Conservation (phyloP, 768 basidiomycete species). For the Cubamyces lactineus region DNA sequence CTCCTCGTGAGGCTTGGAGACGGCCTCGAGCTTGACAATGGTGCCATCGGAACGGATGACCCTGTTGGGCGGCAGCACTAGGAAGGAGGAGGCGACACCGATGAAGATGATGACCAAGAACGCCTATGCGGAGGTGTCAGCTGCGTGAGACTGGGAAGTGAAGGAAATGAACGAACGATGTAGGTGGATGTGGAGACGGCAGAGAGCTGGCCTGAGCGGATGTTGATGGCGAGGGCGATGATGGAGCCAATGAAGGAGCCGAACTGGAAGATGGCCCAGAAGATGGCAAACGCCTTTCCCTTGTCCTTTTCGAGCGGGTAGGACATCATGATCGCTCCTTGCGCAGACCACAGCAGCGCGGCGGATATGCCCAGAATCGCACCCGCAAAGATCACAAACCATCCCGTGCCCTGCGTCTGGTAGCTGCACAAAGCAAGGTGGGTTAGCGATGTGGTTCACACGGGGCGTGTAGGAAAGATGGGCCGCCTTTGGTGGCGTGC, state of each 20-base stretch:
- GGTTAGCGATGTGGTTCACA: not conserved
- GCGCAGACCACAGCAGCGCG: constrained; percentile 56
- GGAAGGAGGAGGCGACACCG: constrained; percentile 40
- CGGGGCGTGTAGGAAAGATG: not conserved
- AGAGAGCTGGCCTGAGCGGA: constrained; percentile 34
- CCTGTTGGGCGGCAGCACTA: constrained; percentile 42
- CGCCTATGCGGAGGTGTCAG: constrained; percentile 31
- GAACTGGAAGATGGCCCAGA: constrained; percentile 55
- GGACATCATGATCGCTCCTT: constrained; percentile 57
- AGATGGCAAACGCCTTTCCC: constrained; percentile 52
- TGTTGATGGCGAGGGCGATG: constrained; percentile 49
- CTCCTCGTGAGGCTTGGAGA: constrained; percentile 37
- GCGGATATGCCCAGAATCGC: constrained; percentile 55
- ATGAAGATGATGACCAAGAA: constrained; percentile 50
- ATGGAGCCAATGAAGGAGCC: constrained; percentile 48
- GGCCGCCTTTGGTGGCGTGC: not conserved
- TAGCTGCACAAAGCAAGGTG: constrained; percentile 29
- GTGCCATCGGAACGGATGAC: constrained; percentile 47
- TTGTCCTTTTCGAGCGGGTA: constrained; percentile 62
- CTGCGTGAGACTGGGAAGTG: not conserved
- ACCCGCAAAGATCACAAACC: constrained; percentile 54
- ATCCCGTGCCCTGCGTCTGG: constrained; percentile 42
- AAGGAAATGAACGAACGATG: constrained; percentile 34
- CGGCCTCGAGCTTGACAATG: constrained; percentile 40
- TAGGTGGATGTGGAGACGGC: constrained; percentile 45